Conservation (phyloP, 106 monocot genomes). For the Platanthera zijinensis region DNA sequence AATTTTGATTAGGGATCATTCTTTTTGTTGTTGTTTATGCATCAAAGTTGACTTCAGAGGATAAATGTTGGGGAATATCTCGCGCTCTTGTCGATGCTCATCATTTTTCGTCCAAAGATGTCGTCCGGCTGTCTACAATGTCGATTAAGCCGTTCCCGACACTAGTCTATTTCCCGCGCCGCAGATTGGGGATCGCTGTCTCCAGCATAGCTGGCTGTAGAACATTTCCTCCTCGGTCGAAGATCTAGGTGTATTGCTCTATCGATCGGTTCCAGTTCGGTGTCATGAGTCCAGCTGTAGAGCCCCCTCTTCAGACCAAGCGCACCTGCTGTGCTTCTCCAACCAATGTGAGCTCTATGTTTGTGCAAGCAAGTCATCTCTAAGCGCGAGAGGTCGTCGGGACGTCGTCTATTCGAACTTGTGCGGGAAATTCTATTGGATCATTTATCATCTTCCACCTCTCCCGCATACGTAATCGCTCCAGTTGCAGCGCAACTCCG, state of each 20-base stretch:
- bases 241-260: not conserved
- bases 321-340: slow-evolving; percentile 19
- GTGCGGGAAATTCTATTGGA: too few relatives aligned
- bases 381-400: too few relatives aligned
- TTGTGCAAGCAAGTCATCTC: slow-evolving; percentile 10
- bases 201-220: not conserved
- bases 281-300: not conserved
- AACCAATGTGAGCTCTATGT: slow-evolving; percentile 44
- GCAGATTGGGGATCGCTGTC: not conserved
- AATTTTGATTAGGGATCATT: too few relatives aligned
- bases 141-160: not conserved
- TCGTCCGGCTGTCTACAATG: not conserved
- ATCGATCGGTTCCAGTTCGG: slow-evolving; percentile 4
- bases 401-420: too few relatives aligned
- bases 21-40: too few relatives aligned
- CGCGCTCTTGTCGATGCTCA: not conserved
- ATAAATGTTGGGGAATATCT: not conserved
- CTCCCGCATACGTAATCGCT: too few relatives aligned
- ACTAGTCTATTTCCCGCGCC: slow-evolving; percentile 1
- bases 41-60: too few relatives aligned
- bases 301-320: slow-evolving; percentile 67
- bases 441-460: too few relatives aligned
- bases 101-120: not conserved
- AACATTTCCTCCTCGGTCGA: slow-evolving; percentile 3
- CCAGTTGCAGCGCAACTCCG: too few relatives aligned